phyloP scores from a whole-genome alignment of 305 asterid genomes.

The Fraxinus floribunda region DNA sequence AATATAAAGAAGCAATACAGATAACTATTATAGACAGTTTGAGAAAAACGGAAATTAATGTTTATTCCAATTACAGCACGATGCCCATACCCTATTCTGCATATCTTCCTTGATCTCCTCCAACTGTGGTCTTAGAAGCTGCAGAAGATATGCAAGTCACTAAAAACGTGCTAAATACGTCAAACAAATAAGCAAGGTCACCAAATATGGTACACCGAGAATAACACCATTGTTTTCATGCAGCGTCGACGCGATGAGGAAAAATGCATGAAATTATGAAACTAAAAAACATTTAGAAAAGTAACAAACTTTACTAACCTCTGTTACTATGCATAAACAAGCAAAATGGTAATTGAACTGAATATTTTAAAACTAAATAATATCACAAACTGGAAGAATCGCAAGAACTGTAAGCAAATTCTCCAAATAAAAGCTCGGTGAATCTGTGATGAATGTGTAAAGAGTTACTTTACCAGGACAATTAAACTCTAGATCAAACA shows the following conservation, averaged over 20 bases:
- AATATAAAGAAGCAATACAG: slow-evolving; percentile 13
- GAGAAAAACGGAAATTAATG: slow-evolving; percentile 22
- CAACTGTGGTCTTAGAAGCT: slow-evolving; percentile 70
- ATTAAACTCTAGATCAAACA: neutral
- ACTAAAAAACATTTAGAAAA: neutral
- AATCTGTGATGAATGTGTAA: neutral
- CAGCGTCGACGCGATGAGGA: slow-evolving; percentile 1
- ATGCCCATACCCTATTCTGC: slow-evolving; percentile 55
- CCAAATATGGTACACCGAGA: neutral
- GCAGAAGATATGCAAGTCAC: slow-evolving; percentile 39
- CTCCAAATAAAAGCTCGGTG: neutral
- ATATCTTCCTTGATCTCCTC: slow-evolving; percentile 70
- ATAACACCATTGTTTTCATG: slow-evolving; percentile 1
- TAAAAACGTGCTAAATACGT: slow-evolving; percentile 12
- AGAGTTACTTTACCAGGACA: neutral
- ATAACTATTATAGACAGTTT: neutral
- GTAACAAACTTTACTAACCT: neutral
- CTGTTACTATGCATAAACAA: neutral
- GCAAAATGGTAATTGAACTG: neutral
- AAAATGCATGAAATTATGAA: neutral
- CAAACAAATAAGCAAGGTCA: neutral
- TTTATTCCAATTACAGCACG: slow-evolving; percentile 23
- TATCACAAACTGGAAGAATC: neutral
- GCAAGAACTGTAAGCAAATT: neutral
- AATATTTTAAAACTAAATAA: neutral